Evolutionary conservation across 192 early-diverging fungal species (phyloP).

Genomic region (Coemansia sp.): DNA sequence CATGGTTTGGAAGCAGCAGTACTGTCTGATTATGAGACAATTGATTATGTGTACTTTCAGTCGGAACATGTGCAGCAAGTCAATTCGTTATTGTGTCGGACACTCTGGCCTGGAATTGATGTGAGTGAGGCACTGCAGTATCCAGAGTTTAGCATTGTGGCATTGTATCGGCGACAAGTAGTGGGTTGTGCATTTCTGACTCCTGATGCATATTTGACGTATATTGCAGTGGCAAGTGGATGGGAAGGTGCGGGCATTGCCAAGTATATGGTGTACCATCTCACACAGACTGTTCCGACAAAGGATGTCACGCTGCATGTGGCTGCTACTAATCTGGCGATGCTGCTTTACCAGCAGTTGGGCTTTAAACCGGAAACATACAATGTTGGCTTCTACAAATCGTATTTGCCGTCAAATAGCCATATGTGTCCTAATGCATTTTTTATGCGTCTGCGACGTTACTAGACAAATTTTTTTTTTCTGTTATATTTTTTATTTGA

Average conservation of each 20-base stretch:
- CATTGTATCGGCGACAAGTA: conserved; percentile 73
- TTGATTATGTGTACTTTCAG: conserved; percentile 82
- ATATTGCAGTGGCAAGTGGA: conserved; percentile 77
- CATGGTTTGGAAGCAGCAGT: conserved; percentile 8
- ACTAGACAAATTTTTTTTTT: conserved; percentile 15
- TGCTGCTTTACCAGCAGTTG: conserved; percentile 89
- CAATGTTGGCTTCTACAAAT: conserved; percentile 85
- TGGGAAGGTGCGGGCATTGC: conserved; percentile 86
- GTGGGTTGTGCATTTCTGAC: conserved; percentile 92
- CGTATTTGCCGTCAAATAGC: conserved; percentile 76
- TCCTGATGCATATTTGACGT: conserved; percentile 87
- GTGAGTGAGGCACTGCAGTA: conserved; percentile 76
- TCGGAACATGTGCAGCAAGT: conserved; percentile 66
- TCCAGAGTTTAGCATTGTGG: conserved; percentile 84
- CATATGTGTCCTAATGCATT: conserved; percentile 82
- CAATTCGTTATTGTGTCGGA: conserved; percentile 69
- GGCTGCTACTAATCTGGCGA: conserved; percentile 86
- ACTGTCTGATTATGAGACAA: conserved; percentile 45
- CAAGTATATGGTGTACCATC: conserved; percentile 78
- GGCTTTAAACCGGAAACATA: conserved; percentile 95
- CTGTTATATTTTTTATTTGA: conserved; percentile 2
- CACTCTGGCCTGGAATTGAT: conserved; percentile 91
- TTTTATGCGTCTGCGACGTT: conserved; percentile 76
- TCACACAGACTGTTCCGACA: conserved; percentile 70
- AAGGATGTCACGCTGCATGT: conserved; percentile 92